Evolutionary conservation across 225 moss, liverwort and hornwort genomes (phyloP), one percentile per base, ranked within the genome.

Genomic region (Lunularia cruciata): DNA sequence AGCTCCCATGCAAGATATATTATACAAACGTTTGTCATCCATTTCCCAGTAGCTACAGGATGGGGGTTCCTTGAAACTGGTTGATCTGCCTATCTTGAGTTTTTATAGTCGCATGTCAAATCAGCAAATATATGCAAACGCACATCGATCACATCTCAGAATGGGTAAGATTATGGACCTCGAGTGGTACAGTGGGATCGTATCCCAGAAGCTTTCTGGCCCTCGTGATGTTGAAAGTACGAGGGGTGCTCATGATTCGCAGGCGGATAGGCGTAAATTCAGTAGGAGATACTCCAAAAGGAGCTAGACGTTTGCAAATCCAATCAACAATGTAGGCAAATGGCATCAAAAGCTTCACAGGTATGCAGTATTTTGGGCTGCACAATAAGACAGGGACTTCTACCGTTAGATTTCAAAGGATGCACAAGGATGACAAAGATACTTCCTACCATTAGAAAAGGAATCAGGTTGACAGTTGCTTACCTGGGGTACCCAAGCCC

Each of bases 261-360:
- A 98, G 53, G 7, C 92, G 87, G 13, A 86, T 78, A 11, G 96
- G 92, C 69, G 89, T 92, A 31, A 92, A 98, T 58, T 92, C 82
- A 36, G 78, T 68, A 11, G 87, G 92, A 18, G 81, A 85, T 4
- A 92, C 83, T 37, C 95, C 92, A 14, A 92, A 18, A 14, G 90
- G 87, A 16, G 89, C 80, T 60, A 92, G 79, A 32, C 39, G 34
- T 68, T 79, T 86, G 65, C 71, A 82, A 54, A 84, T 20, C 72
- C 79, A 86, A 0, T 88, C 86, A n/a, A 88, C 83, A 0, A 79
- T 72, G 39, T 86, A 89, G 2, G 92, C 92, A 57, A 92, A 63
- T 1, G 86, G 85, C 81, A 82, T 74, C 74, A 82, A 78, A 10
- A 82, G 47, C 16, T 58, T 67, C 40, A 82, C 82, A 63, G 82